Percentiles rank a stretch among this genome's conserved stretches.
Conservation (phyloP, 306 rosid species). For the Rosa lucieae region DNA sequence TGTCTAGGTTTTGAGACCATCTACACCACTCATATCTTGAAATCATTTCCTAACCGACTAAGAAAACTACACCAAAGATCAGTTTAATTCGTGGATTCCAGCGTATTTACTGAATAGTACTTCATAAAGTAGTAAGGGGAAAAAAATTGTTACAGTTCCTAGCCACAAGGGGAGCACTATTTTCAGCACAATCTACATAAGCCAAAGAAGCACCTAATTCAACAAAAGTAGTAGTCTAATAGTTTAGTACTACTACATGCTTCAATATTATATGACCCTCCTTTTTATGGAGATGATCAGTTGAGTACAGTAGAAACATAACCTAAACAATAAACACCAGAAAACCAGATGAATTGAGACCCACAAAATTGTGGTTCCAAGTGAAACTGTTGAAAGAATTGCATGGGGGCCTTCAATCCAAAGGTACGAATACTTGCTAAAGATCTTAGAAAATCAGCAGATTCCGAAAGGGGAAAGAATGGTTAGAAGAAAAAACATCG, state of each 20-base stretch:
- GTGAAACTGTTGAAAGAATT: constrained; percentile 24
- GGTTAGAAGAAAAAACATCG: constrained; percentile 30
- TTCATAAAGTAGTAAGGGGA: neutral
- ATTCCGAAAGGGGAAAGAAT: constrained; percentile 37
- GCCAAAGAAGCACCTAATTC: constrained; percentile 6
- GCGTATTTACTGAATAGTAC: neutral
- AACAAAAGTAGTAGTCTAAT: neutral
- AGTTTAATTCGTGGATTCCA: neutral
- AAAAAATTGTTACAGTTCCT: neutral
- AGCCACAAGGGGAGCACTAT: neutral
- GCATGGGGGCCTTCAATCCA: constrained; percentile 25
- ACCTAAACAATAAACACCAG: constrained; percentile 16
- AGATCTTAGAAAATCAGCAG: constrained; percentile 33
- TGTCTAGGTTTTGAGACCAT: neutral
- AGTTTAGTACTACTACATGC: neutral
- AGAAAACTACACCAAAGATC: too few species aligned
- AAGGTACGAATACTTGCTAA: constrained; percentile 20
- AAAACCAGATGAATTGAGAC: constrained; percentile 13
- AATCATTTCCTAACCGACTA: neutral
- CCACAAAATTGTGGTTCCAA: constrained; percentile 16
- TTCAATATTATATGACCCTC: constrained; percentile 5
- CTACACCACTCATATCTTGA: neutral
- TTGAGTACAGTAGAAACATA: constrained; percentile 16
- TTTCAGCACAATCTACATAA: neutral
- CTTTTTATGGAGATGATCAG: constrained; percentile 16